Base-by-base conservation (phyloP, 75 land plant genomes). In the Pinus albicaulis region DNA sequence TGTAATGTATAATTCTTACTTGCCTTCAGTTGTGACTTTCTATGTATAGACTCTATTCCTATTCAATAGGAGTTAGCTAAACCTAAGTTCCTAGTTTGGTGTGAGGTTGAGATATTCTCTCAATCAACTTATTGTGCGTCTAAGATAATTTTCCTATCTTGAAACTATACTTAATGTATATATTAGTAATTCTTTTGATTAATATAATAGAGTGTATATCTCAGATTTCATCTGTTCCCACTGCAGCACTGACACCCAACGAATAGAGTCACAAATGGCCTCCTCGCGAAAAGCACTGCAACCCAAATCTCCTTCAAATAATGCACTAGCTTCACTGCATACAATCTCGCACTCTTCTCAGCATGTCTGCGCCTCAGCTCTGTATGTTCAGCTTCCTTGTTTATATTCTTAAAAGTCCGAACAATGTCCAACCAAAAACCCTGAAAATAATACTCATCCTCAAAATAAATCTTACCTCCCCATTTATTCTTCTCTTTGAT, bases 201-300 rank as follows among this genome's bases (percentile, higher is more conserved):
- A n/a, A n/a, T n/a, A n/a, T n/a, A n/a, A n/a, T n/a, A n/a, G n/a
- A n/a, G n/a, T n/a, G n/a, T n/a, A n/a, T n/a, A n/a, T n/a, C n/a
- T n/a, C n/a, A n/a, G n/a, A n/a, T n/a, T n/a, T n/a, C n/a, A n/a
- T n/a, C n/a, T n/a, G 48, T 85, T 57, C 41, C 98, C 99, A 57
- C 84, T 88, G 75, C 99, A 96, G 5, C 92, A 90, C 79, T 96
- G 94, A 74, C 99, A 96, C n/a, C 99, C 99, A 2, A 95, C 87
- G 82, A 96, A 96, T 57, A 94, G 98, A 44, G 98, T 94, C 16
- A 94, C 79, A 73, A 94, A 92, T 10, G 99, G 98, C 85, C 94
- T 56, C 74, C 90, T 74, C 73, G 52, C 26, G 8, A 44, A 74
- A 44, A 11, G 31, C 12, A n/a, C n/a, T n/a, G 81, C 83, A 57